Conservation (phyloP, 257 asterid species). For the Solanum arcanum region DNA sequence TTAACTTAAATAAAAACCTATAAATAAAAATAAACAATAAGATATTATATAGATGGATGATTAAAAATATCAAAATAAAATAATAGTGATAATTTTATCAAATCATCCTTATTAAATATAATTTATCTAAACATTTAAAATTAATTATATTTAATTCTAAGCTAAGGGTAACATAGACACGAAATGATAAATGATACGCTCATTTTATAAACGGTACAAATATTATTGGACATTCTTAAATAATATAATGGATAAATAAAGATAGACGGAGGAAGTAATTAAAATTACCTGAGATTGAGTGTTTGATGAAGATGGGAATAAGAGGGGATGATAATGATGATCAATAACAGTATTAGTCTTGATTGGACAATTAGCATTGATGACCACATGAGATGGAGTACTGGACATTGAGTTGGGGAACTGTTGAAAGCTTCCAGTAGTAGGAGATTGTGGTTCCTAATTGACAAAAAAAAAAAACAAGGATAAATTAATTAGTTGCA, state of each 20-base stretch:
- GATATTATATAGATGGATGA: neutral
- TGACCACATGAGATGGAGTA: neutral
- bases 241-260: too few relatives aligned
- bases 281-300: neutral
- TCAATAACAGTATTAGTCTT: neutral
- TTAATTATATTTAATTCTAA: too few relatives aligned
- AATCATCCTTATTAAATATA: too few relatives aligned
- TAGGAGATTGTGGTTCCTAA: slow-evolving; percentile 51
- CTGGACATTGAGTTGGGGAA: neutral
- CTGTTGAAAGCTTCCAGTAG: slow-evolving; percentile 54
- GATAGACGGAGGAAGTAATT: neutral
- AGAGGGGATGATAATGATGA: neutral
- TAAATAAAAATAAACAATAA: too few relatives aligned
- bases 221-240: too few relatives aligned
- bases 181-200: neutral
- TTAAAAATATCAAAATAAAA: neutral
- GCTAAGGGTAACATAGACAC: neutral
- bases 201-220: neutral
- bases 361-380: neutral
- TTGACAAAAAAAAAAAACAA: neutral
- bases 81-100: neutral
- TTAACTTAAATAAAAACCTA: neutral
- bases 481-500: neutral
- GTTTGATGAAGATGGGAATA: neutral
- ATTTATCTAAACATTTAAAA: neutral